Conservation (phyloP, 2,329 filamentous ascomycete genomes). For the Sporothrix dimorphospora region DNA sequence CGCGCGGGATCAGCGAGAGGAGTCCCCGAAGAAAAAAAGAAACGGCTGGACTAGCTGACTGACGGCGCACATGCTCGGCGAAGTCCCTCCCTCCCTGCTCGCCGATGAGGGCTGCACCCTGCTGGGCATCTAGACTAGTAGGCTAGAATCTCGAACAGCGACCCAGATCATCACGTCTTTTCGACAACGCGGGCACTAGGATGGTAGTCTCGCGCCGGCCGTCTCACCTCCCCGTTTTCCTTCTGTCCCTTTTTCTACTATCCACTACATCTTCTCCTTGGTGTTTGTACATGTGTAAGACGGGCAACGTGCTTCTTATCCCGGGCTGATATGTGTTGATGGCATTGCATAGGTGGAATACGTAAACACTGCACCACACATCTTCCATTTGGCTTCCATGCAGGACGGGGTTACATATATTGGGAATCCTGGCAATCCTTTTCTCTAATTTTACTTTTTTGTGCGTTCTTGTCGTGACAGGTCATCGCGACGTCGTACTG, state of each 20-base stretch:
- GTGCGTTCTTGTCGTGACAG: not conserved
- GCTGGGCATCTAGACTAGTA: not conserved
- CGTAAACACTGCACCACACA: not conserved
- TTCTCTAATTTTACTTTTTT: not conserved
- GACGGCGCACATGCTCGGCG: not conserved
- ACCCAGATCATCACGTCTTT: slow-evolving; percentile 10
- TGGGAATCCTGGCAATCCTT: not conserved
- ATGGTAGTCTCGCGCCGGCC: slow-evolving; percentile 3
- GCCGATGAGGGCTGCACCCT: not conserved
- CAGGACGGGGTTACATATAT: not conserved
- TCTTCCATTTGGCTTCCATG: slow-evolving; percentile 6
- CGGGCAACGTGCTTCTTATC: not conserved
- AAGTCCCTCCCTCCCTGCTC: not conserved
- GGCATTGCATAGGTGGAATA: not conserved
- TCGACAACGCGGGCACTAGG: slow-evolving; percentile 13
- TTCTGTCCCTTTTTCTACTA: not conserved
- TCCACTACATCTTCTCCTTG: not conserved
- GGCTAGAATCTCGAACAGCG: not conserved
- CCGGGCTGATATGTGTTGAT: not conserved
- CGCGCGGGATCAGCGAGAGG: not conserved
- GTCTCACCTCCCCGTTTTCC: not conserved
- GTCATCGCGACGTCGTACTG: not conserved
- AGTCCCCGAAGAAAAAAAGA: not conserved
- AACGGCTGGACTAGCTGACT: not conserved
- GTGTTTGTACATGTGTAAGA: not conserved